Evolutionary conservation across 2,329 filamentous ascomycete genomes (phyloP).

Genomic region (Phialophora tarda): DNA sequence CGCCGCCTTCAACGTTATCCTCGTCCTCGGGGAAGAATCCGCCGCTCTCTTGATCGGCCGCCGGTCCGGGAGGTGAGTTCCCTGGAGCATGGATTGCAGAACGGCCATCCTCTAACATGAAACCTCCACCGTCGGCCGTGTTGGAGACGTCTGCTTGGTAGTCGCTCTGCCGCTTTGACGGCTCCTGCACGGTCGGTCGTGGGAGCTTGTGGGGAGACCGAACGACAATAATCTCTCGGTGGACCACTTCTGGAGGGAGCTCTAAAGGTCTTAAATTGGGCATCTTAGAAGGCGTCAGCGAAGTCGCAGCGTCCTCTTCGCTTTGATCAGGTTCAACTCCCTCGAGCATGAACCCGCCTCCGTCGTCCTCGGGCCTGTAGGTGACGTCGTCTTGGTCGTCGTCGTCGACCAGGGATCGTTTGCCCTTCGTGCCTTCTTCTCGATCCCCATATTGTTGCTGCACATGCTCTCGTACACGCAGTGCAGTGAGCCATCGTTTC

Average conservation of each 20-base stretch:
- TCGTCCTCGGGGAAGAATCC: constrained; percentile 48
- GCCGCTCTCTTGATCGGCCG: constrained; percentile 45
- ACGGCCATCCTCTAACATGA: neutral
- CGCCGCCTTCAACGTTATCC: constrained; percentile 34
- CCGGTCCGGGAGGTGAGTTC: neutral
- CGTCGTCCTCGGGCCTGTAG: constrained; percentile 40
- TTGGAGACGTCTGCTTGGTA: neutral
- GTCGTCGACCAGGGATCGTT: constrained; percentile 43
- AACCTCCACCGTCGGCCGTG: neutral
- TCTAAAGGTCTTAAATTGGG: constrained; percentile 22
- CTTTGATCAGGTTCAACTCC: constrained; percentile 21
- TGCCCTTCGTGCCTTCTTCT: constrained; percentile 18
- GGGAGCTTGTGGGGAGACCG: constrained; percentile 33
- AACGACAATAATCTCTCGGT: constrained; percentile 33
- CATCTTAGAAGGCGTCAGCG: constrained; percentile 3
- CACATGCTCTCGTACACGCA: constrained; percentile 75
- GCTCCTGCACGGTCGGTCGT: neutral
- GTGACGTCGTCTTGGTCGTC: constrained; percentile 47
- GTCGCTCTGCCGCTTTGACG: neutral
- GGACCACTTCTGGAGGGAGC: constrained; percentile 32
- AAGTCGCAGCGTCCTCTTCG: constrained; percentile 1
- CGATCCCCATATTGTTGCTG: constrained; percentile 57
- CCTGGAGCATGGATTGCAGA: neutral
- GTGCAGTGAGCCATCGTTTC: constrained; percentile 64
- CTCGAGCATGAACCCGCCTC: constrained; percentile 50